Evolutionary conservation across 2,329 filamentous ascomycete genomes (phyloP).

Genomic region (Endocalyx cinctus): DNA sequence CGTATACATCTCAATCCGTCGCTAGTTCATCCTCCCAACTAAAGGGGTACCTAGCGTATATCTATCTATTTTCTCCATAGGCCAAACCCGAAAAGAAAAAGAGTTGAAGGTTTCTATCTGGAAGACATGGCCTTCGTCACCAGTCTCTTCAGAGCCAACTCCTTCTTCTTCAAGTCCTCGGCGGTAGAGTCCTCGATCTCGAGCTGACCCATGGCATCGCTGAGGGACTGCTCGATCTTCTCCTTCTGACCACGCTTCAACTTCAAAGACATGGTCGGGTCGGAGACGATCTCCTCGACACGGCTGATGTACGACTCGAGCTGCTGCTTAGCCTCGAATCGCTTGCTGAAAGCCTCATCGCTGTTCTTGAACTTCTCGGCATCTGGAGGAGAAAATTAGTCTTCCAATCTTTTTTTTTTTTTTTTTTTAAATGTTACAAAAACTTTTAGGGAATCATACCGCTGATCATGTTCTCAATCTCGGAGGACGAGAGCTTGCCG

Average conservation of each 20-base stretch:
- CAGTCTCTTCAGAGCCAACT: slow-evolving; percentile 93
- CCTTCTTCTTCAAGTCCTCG: slow-evolving; percentile 99
- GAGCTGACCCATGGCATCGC: slow-evolving; percentile 94
- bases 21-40: background rate
- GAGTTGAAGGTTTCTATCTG: slow-evolving; percentile 53
- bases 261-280: slow-evolving; percentile 93
- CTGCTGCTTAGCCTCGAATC: slow-evolving; percentile 98
- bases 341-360: slow-evolving; percentile 99
- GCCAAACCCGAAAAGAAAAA: slow-evolving; percentile 20
- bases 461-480: slow-evolving; percentile 98
- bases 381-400: slow-evolving; percentile 44
- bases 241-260: slow-evolving; percentile 99
- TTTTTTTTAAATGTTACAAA: no score
- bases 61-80: slow-evolving; percentile 24
- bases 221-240: slow-evolving; percentile 96
- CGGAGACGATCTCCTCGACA: slow-evolving; percentile 97
- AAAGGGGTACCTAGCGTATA: slow-evolving; percentile 15
- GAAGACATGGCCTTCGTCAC: slow-evolving; percentile 98
- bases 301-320: slow-evolving; percentile 98
- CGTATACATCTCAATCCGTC: background rate
- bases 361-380: slow-evolving; percentile 98
- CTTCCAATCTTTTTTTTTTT: background rate
- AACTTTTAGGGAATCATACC: no score
- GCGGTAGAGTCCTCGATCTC: slow-evolving; percentile 88
- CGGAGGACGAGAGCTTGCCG: slow-evolving; percentile 87